phyloP scores from a whole-genome alignment of 371 early-diverging fungal species.

The Lichtheimia corymbifera region DNA sequence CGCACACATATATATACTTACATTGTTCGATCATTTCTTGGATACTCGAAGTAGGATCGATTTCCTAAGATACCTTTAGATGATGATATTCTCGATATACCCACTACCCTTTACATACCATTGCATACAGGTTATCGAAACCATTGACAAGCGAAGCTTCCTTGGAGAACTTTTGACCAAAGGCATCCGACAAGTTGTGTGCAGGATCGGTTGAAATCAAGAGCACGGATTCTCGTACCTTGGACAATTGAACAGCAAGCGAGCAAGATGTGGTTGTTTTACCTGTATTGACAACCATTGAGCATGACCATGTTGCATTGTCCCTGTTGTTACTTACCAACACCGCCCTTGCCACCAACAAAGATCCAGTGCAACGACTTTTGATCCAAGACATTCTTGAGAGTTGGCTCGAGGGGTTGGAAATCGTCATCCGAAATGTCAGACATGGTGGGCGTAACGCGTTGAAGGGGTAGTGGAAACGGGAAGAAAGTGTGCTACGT shows the following conservation, averaged over 20 bases:
- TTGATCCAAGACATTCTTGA: conserved; percentile 96
- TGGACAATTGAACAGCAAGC: conserved; percentile 89
- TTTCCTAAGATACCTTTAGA: conserved; percentile 69
- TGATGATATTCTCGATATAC: not conserved
- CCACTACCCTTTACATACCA: conserved; percentile 56
- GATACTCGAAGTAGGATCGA: conserved; percentile 94
- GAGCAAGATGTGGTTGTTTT: conserved; percentile 78
- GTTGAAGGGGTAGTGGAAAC: too few relatives aligned
- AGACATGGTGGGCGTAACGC: conserved; percentile 27
- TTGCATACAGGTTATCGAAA: conserved; percentile 92
- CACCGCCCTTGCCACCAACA: conserved; percentile 99
- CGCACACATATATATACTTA: conserved; percentile 27
- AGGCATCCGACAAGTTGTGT: conserved; percentile 98
- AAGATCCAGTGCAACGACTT: conserved; percentile 95
- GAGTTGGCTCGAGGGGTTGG: conserved; percentile 76
- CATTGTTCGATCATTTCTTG: conserved; percentile 96
- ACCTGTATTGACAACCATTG: conserved; percentile 33
- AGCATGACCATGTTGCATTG: not conserved
- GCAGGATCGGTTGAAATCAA: conserved; percentile 99
- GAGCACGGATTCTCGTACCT: conserved; percentile 91
- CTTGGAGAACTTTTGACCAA: conserved; percentile 97
- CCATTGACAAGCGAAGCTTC: conserved; percentile 94
- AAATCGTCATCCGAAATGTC: conserved; percentile 63
- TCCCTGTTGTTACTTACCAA: conserved; percentile 69
- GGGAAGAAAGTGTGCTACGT: too few relatives aligned